Evolutionary conservation across 805 yeast genomes (phyloP), one percentile per base, ranked within the genome.

Genomic region (Metschnikowia cubensis): DNA sequence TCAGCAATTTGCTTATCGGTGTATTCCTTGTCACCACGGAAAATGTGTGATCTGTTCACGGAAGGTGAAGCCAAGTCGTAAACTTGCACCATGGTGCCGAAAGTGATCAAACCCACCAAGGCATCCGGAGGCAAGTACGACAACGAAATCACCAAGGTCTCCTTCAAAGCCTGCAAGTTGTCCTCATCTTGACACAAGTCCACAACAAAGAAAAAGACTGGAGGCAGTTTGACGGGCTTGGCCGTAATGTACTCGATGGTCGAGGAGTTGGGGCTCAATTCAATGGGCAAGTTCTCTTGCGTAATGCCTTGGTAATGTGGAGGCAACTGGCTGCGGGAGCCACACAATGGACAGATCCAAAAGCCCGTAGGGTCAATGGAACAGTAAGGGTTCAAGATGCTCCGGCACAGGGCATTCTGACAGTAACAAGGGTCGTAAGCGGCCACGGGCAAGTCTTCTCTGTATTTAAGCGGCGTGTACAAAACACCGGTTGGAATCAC

Each of bases 401-500:
- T 84, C 56, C 88, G 84, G 77, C 99, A 94, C 51, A 82, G 82
- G 22, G 83, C 80, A 50, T 76, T 71, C 48, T 90, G 79, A 72
- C 97, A 91, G 39, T 81, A 70, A 46, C 84, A 83, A 11, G 97
- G 97, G 66, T 91, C 96, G 68, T 90, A 89, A 60, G 81, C 81
- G 50, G 92, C 89, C 47, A 87, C 71, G 15, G 89, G 85, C 54
- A 89, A 74, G 55, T 85, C 90, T 52, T 85, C 86, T 57, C 87
- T 81, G 50, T 81, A 82, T 61, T 89, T 83, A 59, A 94, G 78
- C 7, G 99, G 99, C n/a, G 97, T 91, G 75, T 90, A 94, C 54
- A 94, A 73, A 49, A 96, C 85, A 38, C 97, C 96, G 35, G 94
- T 84, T 11, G 99, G 99, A 32, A 94, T 91, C 17, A 92, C 95